Evolutionary conservation across 208 protist genomes (phyloP).

Genomic region (Naegleria fowleri): DNA sequence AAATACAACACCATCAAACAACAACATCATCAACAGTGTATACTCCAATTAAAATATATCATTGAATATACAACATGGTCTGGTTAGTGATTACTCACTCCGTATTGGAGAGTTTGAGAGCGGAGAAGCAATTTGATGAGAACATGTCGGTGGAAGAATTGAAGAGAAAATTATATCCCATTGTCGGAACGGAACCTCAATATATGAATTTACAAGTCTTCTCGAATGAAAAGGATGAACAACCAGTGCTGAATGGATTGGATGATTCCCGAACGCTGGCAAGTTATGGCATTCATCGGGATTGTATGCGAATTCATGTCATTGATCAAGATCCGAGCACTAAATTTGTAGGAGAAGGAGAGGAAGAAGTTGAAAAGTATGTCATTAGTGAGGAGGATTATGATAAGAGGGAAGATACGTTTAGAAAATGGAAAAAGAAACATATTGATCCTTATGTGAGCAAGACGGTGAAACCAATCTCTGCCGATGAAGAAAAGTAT

Average conservation of each 20-base stretch:
- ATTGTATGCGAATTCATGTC: slow-evolving; percentile 67
- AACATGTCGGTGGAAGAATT: slow-evolving; percentile 65
- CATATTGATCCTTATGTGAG: slow-evolving; percentile 55
- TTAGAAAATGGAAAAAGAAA: slow-evolving; percentile 64
- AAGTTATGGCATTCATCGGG: slow-evolving; percentile 70
- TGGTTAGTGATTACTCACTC: slow-evolving; percentile 69
- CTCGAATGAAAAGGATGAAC: slow-evolving; percentile 56
- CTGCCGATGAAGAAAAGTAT: slow-evolving; percentile 61
- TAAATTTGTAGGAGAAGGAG: slow-evolving; percentile 65
- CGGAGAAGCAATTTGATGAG: slow-evolving; percentile 74
- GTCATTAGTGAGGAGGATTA: slow-evolving; percentile 78
- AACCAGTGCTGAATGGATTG: slow-evolving; percentile 54
- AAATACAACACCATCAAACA: too few relatives aligned
- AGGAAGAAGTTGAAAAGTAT: slow-evolving; percentile 78
- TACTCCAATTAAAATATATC: too few relatives aligned
- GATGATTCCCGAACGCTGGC: slow-evolving; percentile 63
- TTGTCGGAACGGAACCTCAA: slow-evolving; percentile 66
- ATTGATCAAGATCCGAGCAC: slow-evolving; percentile 69
- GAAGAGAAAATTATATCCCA: slow-evolving; percentile 64
- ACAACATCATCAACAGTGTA: too few relatives aligned
- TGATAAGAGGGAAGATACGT: slow-evolving; percentile 67
- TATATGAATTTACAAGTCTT: slow-evolving; percentile 67
- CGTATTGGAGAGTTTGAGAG: slow-evolving; percentile 57
- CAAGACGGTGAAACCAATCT: slow-evolving; percentile 43
- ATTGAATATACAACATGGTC: background rate